These are phyloP conservation scores for Vigna hirtella DNA, from an alignment of 306 rosid genomes.

Conservation along the genomic window DNA sequence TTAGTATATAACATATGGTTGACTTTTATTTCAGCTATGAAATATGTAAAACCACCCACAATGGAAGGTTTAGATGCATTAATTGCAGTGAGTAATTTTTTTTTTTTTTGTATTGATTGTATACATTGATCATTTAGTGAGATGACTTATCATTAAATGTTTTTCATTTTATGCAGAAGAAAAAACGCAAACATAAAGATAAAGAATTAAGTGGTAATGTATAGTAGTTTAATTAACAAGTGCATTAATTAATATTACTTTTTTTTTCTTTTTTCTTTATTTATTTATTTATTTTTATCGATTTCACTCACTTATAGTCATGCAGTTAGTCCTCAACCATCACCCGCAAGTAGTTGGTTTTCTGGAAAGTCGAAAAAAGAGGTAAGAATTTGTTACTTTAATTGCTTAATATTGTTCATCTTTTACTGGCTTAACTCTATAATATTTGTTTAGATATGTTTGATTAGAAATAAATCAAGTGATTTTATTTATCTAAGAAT, in stretches of 20 bases:
- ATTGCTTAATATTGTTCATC: too few species aligned
- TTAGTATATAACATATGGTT: conserved; percentile 17
- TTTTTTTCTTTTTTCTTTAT: background rate
- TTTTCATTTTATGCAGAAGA: conserved; percentile 65
- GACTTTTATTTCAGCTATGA: conserved; percentile 61
- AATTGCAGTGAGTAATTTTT: conserved; percentile 58
- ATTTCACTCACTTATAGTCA: conserved; percentile 30
- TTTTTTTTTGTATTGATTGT: background rate
- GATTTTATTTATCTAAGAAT: background rate
- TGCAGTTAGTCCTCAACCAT: conserved; percentile 63
- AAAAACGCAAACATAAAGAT: conserved; percentile 59
- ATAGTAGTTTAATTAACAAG: conserved; percentile 37
- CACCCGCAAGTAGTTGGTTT: conserved; percentile 74
- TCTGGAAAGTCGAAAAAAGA: conserved; percentile 71
- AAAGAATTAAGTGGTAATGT: conserved; percentile 56
- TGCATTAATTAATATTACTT: background rate
- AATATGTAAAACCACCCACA: conserved; percentile 62
- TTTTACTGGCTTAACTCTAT: background rate
- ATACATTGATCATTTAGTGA: background rate
- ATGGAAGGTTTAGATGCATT: conserved; percentile 79
- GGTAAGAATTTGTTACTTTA: conserved; percentile 41
- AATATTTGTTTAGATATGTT: background rate
- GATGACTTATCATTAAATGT: conserved; percentile 30
- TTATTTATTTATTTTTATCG: conserved; percentile 32
- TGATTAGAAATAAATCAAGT: background rate